Evolutionary conservation across 2,329 filamentous ascomycete species (phyloP).

Genomic region (Trichocomaceae sp.): DNA sequence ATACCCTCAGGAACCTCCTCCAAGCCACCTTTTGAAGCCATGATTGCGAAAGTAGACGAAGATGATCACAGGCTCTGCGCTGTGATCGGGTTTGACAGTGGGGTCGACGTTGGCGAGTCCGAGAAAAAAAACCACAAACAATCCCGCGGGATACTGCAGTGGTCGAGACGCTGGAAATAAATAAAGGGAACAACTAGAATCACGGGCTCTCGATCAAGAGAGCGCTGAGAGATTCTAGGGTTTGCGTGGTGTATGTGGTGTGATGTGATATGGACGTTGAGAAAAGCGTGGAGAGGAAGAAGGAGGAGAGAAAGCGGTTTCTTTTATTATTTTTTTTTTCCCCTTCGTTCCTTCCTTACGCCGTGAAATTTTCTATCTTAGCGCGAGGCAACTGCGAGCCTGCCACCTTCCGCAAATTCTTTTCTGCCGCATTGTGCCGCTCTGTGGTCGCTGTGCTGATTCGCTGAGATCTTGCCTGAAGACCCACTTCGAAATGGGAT

Average conservation of each 20-base stretch:
- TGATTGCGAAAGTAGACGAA: conserved; percentile 67
- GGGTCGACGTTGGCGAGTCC: conserved; percentile 20
- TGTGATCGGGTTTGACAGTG: conserved; percentile 52
- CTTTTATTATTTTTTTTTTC: conserved; percentile 16
- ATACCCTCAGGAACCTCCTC: conserved; percentile 94
- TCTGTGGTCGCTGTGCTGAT: neutral
- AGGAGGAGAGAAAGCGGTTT: conserved; percentile 18
- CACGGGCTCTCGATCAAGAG: conserved; percentile 28
- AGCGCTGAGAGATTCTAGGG: conserved; percentile 27
- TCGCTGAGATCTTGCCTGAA: neutral
- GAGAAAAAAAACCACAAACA: conserved; percentile 27
- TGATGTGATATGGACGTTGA: conserved; percentile 17
- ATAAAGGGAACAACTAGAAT: conserved; percentile 26
- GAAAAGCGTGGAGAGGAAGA: conserved; percentile 18
- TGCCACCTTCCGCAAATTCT: neutral
- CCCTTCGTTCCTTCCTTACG: conserved; percentile 13
- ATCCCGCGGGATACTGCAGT: conserved; percentile 24
- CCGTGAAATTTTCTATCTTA: conserved; percentile 23
- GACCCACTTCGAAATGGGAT: neutral
- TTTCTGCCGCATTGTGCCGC: conserved; percentile 9
- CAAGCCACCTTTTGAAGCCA: conserved; percentile 96
- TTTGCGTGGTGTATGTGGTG: conserved; percentile 17
- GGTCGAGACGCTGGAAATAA: conserved; percentile 19
- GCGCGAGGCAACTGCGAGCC: conserved; percentile 21
- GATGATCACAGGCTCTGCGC: conserved; percentile 68